Conservation (phyloP, 176 grass and related monocot genomes). For the Aechmea fasciata region DNA sequence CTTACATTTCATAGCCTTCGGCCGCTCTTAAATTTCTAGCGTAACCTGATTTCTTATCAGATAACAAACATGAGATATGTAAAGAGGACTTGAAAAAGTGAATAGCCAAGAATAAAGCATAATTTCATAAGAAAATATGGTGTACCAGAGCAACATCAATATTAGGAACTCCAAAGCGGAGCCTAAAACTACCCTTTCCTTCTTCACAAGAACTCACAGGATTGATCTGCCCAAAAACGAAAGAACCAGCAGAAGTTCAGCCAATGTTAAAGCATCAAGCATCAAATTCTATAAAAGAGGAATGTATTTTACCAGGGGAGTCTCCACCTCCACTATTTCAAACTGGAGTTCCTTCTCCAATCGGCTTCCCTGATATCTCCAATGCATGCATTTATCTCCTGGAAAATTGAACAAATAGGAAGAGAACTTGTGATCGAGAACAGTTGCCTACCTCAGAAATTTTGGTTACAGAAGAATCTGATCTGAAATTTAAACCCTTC, state of each 20-base stretch:
- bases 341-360: conserved; percentile 40
- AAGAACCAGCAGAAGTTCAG: conserved; percentile 19
- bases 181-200: conserved; percentile 25
- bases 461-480: conserved; percentile 16
- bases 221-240: conserved; percentile 33
- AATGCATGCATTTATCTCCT: neutral
- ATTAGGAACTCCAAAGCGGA: conserved; percentile 28
- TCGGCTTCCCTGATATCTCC: conserved; percentile 35
- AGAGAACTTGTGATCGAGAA: conserved; percentile 12
- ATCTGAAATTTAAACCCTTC: conserved; percentile 11
- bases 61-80: conserved; percentile 3
- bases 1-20: no score
- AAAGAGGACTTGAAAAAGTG: neutral
- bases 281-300: neutral
- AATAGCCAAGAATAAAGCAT: neutral
- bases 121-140: conserved; percentile 18
- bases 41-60: no score
- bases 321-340: conserved; percentile 62
- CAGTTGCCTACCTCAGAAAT: conserved; percentile 33
- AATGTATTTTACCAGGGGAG: conserved; percentile 42
- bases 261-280: conserved; percentile 6
- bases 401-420: conserved; percentile 8
- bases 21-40: no score
- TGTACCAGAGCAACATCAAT: conserved; percentile 53
- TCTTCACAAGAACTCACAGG: conserved; percentile 21